Base-by-base conservation (phyloP, 2,329 filamentous ascomycete genomes). In the Xylogone sp. region DNA sequence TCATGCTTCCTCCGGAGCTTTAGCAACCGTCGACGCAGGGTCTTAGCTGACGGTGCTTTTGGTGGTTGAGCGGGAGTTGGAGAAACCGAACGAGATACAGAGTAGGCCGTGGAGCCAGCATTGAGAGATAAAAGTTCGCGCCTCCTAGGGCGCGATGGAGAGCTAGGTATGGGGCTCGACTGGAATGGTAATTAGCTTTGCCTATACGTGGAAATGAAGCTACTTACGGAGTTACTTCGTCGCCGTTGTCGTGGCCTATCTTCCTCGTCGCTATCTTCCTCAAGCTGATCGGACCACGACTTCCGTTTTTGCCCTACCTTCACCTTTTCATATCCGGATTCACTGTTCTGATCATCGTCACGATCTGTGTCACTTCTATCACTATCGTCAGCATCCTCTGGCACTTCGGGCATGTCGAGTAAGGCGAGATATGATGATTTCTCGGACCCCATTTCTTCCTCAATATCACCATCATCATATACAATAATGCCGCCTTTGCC, bases 391-490 rank as follows among this genome's bases (percentile, higher is more conserved):
- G 82, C 74, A 48, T 82, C 77, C 21, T 86, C 81, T 10, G 82
- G 84, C 22, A 86, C 81, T 27, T 94, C 89, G 1, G 92, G 93
- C 91, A 99, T 97, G 56, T 91, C 87, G 44, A 90, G 76, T 48
- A 97, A 73, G n/a, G 87, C 86, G 57, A 88, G 81, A 65, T 95
- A 97, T 39, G 94, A 92, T 53, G 90, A 84, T 59, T 83, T 81
- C 69, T 97, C 91, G 1, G 74, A 73, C 12, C 69, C 71, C 29
- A 99, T 73, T 29, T 92, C 88, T 59, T 93, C 88, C 59, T 93
- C 88, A 47, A 99, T 92, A 67, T 99, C 94, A 1, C 93, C 94
- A 65, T 97, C 94, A 64, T 97, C 94, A 67, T 94, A 96, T 2
- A 97, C 91, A 54, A 99, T 82, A 42, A 99, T 88, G 0, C 94